Evolutionary conservation across 306 rosid genomes (phyloP), one percentile per base, ranked within the genome.

Genomic region (Prunus mira): DNA sequence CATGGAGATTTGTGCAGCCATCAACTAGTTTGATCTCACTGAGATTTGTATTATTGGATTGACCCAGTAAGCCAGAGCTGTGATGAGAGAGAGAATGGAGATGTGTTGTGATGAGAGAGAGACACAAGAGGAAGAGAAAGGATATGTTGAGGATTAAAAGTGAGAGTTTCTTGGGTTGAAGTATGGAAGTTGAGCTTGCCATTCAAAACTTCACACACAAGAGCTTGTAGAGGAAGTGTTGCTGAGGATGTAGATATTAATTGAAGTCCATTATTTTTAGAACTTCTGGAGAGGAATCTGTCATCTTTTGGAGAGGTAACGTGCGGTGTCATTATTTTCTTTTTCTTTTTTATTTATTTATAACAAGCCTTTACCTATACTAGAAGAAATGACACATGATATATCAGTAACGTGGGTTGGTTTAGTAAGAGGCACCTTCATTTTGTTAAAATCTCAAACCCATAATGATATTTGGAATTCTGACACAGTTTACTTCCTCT

Each of bases 1-100:
- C 57, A 61, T 88, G 88, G 32, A 90, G 87, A 5, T 69, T 80
- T 5, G 73, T 62, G 80, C 95, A 90, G 17, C 81, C 88, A 63
- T 77, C 58, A 61, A 47, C 68, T 56, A 20, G 10, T 20, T 1
- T 74, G 54, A 56, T 56, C 5, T 58, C 65, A 12, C 6, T 58
- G 65, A 22, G 18, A 58, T 10, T 58, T 17, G 20, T 15, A 52
- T n/a, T 15, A 25, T 25, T 68, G 57, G 73, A 68, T 19, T 47
- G 22, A 15, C 7, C 25, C 41, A 24, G 74, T 28, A 46, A 72
- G 30, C 30, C 67, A 62, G 80, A 47, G 76, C 32, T 72, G 3
- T 64, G 46, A 24, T 74, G 65, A 14, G 38, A 54, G 51, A 58
- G 73, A 38, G 43, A 38, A 43, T 77, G 65, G 49, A 60, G 14